phyloP scores from a whole-genome alignment of 1,139 yeast species.

The Sugiyamaella novakii region DNA sequence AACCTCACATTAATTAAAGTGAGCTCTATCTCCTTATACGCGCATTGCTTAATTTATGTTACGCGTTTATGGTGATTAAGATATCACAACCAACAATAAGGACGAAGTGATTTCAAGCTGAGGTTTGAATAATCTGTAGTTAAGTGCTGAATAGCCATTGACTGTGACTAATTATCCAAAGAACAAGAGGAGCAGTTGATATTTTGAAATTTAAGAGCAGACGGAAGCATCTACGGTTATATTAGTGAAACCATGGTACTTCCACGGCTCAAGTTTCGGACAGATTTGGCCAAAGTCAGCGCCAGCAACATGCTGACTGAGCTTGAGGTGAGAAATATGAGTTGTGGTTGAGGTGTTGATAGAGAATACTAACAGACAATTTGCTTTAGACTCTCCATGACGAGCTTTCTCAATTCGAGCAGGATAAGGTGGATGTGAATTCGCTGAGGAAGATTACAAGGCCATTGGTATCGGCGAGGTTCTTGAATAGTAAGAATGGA shows the following conservation, averaged over 20 bases:
- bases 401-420: slow-evolving; percentile 63
- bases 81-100: too few species aligned
- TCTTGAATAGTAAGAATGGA: slow-evolving; percentile 60
- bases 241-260: slow-evolving; percentile 1
- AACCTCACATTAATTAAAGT: too few species aligned
- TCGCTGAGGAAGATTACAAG: slow-evolving; percentile 51
- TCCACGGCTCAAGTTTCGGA: slow-evolving; percentile 17
- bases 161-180: too few species aligned
- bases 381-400: slow-evolving; percentile 37
- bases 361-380: slow-evolving; percentile 3
- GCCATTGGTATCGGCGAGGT: slow-evolving; percentile 59
- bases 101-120: too few species aligned
- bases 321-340: slow-evolving; percentile 16
- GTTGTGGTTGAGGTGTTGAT: not conserved
- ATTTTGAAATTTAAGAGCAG: too few species aligned
- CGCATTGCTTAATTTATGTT: too few species aligned
- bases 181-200: too few species aligned
- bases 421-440: slow-evolving; percentile 54
- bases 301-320: slow-evolving; percentile 9
- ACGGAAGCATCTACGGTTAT: not conserved
- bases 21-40: too few species aligned
- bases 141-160: too few species aligned
- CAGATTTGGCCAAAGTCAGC: slow-evolving; percentile 15
- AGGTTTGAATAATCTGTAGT: too few species aligned
- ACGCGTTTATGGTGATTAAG: too few species aligned